These are phyloP conservation scores for Anthracocystis setariae DNA, from an alignment of 1,284 basidiomycete species.

Conservation along the genomic window DNA sequence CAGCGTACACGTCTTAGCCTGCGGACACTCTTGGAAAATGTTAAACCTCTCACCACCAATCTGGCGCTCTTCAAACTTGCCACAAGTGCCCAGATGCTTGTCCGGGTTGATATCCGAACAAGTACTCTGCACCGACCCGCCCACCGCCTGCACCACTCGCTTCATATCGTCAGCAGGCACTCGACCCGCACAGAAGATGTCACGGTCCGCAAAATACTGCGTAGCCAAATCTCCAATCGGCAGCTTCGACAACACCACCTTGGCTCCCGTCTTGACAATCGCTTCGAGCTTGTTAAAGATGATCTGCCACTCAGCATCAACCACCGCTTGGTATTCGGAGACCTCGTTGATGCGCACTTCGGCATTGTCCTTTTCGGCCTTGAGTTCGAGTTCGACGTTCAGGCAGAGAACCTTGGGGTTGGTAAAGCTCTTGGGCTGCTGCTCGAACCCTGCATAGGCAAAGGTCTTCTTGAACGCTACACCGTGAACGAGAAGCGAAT, in stretches of 20 bases:
- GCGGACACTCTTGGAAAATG: conserved; percentile 89
- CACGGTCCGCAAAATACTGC: conserved; percentile 98
- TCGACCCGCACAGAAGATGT: conserved; percentile 98
- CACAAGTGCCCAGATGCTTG: conserved; percentile 92
- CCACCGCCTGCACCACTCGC: conserved; percentile 93
- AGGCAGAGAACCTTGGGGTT: conserved; percentile 90
- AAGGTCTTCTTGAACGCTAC: conserved; percentile 99
- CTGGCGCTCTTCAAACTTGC: conserved; percentile 90
- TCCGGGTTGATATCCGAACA: conserved; percentile 85
- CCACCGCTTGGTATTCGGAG: conserved; percentile 88
- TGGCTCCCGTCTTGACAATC: conserved; percentile 94
- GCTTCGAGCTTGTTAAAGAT: conserved; percentile 97
- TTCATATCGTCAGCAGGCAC: conserved; percentile 90
- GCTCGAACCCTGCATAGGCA: conserved; percentile 98
- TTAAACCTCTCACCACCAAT: conserved; percentile 98
- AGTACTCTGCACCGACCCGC: conserved; percentile 93
- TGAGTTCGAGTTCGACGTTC: conserved; percentile 98
- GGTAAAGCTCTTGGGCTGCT: conserved; percentile 93
- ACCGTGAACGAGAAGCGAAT: conserved; percentile 84
- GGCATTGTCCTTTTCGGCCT: conserved; percentile 99
- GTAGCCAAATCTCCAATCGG: conserved; percentile 99
- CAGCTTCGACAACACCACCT: conserved; percentile 96
- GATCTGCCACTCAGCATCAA: conserved; percentile 99
- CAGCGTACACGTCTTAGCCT: conserved; percentile 98
- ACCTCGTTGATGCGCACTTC: conserved; percentile 97